Evolutionary conservation across 768 basidiomycete genomes (phyloP).

Genomic region (Suillus fuscotomentosus): DNA sequence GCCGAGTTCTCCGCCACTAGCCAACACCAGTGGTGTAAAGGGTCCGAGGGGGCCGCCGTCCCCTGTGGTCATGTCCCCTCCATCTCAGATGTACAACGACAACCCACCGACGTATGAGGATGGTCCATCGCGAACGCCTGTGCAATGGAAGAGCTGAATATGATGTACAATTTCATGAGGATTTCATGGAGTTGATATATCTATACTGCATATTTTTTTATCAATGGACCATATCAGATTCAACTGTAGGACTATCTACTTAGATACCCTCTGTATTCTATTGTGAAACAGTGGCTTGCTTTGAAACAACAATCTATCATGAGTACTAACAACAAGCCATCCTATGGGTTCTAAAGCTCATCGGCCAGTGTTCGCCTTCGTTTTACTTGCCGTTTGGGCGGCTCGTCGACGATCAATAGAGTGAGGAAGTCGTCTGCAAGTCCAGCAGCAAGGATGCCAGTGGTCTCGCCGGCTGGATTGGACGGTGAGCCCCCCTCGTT

Average conservation of each 20-base stretch:
- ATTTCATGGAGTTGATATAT: neutral
- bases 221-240: constrained; percentile 19
- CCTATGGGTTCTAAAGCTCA: constrained; percentile 23
- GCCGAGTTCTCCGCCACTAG: constrained; percentile 35
- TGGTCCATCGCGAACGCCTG: constrained; percentile 44
- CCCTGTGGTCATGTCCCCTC: constrained; percentile 22
- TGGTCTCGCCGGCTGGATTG: constrained; percentile 54
- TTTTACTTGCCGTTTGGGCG: constrained; percentile 28
- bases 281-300: constrained; percentile 2
- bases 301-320: neutral
- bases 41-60: constrained; percentile 41
- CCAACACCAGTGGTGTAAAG: constrained; percentile 45
- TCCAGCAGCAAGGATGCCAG: constrained; percentile 66
- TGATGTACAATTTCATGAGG: neutral
- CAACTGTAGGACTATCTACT: constrained; percentile 9
- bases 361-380: constrained; percentile 19
- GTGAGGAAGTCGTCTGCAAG: constrained; percentile 69
- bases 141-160: constrained; percentile 44
- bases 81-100: constrained; percentile 39
- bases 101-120: constrained; percentile 68
- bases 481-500: constrained; percentile 2
- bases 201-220: neutral
- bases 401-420: constrained; percentile 48
- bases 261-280: constrained; percentile 25
- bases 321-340: neutral